Evolutionary conservation across 2,329 filamentous ascomycete genomes (phyloP).

Genomic region (Beauveria asiatica): DNA sequence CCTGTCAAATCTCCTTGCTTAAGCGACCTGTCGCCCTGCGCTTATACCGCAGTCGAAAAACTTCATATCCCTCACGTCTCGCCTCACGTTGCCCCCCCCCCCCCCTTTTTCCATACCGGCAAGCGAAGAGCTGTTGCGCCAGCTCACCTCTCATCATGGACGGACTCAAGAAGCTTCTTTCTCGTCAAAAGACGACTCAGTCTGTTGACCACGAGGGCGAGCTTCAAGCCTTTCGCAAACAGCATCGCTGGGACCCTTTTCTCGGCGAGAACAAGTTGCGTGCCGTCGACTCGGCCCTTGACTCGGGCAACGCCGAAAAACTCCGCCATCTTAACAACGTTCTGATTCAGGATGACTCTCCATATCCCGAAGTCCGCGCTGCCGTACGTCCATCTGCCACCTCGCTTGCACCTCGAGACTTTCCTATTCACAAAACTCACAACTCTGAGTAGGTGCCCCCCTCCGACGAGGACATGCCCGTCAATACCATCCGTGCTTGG

Average conservation of each 20-base stretch:
- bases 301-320: slow-evolving; percentile 35
- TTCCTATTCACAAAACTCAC: not conserved
- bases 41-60: not conserved
- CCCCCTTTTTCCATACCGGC: not conserved
- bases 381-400: not conserved
- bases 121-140: not conserved
- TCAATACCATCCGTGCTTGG: slow-evolving; percentile 53
- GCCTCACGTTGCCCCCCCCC: not conserved
- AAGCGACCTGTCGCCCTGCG: not conserved
- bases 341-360: slow-evolving; percentile 45
- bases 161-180: slow-evolving; percentile 8
- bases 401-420: too few relatives aligned
- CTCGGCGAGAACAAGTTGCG: slow-evolving; percentile 43
- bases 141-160: not conserved
- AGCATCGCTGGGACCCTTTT: slow-evolving; percentile 50
- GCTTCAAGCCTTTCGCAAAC: slow-evolving; percentile 36
- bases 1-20: not conserved
- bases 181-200: slow-evolving; percentile 9
- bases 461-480: slow-evolving; percentile 44
- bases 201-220: slow-evolving; percentile 18
- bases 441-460: slow-evolving; percentile 16
- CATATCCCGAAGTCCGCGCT: slow-evolving; percentile 41
- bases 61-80: not conserved
- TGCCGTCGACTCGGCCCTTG: slow-evolving; percentile 39
- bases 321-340: slow-evolving; percentile 37